These are phyloP conservation scores for Coffea humblotiana DNA, from an alignment of 305 asterid species.

Conservation along the genomic window DNA sequence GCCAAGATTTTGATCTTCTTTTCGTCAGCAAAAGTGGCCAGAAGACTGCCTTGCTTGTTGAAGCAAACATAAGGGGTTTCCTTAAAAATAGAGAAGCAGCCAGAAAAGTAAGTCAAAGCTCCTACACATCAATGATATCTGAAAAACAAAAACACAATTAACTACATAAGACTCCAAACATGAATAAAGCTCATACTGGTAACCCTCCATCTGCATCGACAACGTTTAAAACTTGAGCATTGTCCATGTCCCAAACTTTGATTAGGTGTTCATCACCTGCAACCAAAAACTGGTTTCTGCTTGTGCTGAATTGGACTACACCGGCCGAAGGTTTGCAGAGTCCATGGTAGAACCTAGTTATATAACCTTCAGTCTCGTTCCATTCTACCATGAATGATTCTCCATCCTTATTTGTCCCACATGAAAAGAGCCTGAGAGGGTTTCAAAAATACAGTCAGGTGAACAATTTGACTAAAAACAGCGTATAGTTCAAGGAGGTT, in stretches of 20 bases:
- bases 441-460: conserved; percentile 12
- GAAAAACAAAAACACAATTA: neutral
- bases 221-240: conserved; percentile 33
- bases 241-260: conserved; percentile 73
- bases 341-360: conserved; percentile 51
- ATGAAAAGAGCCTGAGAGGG: conserved; percentile 61
- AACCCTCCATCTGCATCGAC: conserved; percentile 62
- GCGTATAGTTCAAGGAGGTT: neutral
- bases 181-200: conserved; percentile 40
- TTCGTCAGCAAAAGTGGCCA: conserved; percentile 55
- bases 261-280: conserved; percentile 62
- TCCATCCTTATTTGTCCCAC: conserved; percentile 64
- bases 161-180: neutral
- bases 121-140: neutral
- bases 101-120: conserved; percentile 6
- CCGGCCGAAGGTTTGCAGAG: conserved; percentile 40
- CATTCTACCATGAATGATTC: conserved; percentile 67
- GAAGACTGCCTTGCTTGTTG: conserved; percentile 48
- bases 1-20: conserved; percentile 64
- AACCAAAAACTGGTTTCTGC: conserved; percentile 44
- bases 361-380: conserved; percentile 57
- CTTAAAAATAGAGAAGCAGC: conserved; percentile 28
- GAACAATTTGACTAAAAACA: conserved; percentile 12
- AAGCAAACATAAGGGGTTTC: conserved; percentile 58
- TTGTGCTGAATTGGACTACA: conserved; percentile 51